These are phyloP conservation scores for Colletotrichum limetticola DNA, from an alignment of 2,329 filamentous ascomycete species.

Conservation along the genomic window DNA sequence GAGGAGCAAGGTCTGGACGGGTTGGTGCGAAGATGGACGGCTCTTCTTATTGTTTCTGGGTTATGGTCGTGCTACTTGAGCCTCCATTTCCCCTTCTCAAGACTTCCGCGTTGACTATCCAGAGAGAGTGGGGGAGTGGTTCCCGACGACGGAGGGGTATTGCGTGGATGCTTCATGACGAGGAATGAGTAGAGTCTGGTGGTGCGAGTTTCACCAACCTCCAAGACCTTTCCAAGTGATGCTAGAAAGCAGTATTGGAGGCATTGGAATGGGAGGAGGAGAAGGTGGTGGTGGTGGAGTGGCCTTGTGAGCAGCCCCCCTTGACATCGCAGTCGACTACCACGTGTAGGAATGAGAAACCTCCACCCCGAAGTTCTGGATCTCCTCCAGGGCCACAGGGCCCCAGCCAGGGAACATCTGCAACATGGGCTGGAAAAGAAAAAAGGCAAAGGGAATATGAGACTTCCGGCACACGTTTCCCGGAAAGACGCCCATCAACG, in stretches of 20 bases:
- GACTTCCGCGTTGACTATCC: background rate
- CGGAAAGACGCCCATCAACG: background rate
- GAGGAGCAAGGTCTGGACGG: background rate
- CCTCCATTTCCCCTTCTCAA: background rate
- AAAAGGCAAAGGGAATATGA: background rate
- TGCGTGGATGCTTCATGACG: background rate
- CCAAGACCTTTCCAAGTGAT: background rate
- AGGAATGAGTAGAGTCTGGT: constrained; percentile 14
- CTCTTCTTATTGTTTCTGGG: background rate
- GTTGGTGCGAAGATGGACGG: background rate
- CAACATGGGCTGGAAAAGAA: background rate
- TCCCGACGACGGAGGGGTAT: background rate
- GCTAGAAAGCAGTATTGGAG: background rate
- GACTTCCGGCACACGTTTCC: background rate
- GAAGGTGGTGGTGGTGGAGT: background rate
- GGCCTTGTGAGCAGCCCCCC: background rate
- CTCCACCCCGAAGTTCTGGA: background rate
- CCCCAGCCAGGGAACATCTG: background rate
- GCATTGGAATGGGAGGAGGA: background rate
- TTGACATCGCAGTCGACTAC: background rate
- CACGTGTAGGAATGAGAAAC: constrained; percentile 2
- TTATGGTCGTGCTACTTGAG: background rate
- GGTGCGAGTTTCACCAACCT: constrained; percentile 16
- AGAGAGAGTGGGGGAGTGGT: background rate
- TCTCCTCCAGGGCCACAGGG: background rate